Evolutionary conservation across 1,284 basidiomycete genomes (phyloP).

Genomic region (Tausonia pullulans): DNA sequence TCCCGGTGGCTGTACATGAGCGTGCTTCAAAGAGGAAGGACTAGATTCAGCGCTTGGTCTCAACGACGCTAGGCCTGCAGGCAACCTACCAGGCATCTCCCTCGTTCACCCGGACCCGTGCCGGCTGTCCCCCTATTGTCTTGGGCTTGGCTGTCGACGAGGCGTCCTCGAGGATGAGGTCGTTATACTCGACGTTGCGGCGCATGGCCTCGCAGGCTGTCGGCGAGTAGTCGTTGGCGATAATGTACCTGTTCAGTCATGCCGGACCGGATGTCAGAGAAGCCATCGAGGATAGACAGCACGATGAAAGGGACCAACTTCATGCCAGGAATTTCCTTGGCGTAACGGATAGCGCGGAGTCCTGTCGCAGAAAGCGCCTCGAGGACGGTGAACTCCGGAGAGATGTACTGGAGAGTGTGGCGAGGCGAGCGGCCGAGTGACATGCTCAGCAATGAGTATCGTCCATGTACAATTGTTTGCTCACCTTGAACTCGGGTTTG

Average conservation of each 20-base stretch:
- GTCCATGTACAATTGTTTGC: too few species aligned
- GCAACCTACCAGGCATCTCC: conserved; percentile 75
- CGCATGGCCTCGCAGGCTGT: conserved; percentile 78
- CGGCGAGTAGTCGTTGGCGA: conserved; percentile 86
- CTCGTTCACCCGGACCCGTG: conserved; percentile 70
- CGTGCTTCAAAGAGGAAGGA: conserved; percentile 41
- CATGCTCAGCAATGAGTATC: too few species aligned
- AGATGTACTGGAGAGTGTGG: not conserved
- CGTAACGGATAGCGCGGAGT: conserved; percentile 89
- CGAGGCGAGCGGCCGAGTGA: too few species aligned
- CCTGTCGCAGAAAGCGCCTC: conserved; percentile 95
- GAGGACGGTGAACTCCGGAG: conserved; percentile 56
- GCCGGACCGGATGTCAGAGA: not conserved
- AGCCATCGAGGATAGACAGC: too few species aligned
- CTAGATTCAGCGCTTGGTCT: not conserved
- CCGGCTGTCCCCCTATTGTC: conserved; percentile 25
- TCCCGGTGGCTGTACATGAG: conserved; percentile 84
- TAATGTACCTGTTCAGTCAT: conserved; percentile 53
- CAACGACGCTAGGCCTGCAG: conserved; percentile 14
- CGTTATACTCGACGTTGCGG: conserved; percentile 81
- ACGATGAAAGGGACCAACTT: conserved; percentile 43
- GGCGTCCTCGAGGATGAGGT: conserved; percentile 36
- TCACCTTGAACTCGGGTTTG: too few species aligned
- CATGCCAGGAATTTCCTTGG: conserved; percentile 88
- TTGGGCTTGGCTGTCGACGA: not conserved